A percentile compares a stretch with the other conserved stretches of the same genome.
Evolutionary conservation across 2,329 filamentous ascomycete species (phyloP).

Genomic region (Shiraia sp.): DNA sequence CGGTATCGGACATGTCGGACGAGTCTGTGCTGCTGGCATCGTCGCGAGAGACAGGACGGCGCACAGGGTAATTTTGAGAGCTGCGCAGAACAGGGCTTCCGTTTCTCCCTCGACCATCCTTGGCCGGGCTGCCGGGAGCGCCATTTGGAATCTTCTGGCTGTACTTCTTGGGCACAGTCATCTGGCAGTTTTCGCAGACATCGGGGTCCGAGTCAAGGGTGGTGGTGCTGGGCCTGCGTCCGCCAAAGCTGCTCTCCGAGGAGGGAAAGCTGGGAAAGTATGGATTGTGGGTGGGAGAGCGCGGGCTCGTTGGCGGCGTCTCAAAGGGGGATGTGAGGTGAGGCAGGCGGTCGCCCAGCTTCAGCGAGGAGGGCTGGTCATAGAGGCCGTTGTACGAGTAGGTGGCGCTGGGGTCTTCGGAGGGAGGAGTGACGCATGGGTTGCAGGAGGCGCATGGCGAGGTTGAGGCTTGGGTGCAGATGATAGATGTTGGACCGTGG

Average conservation of each 20-base stretch:
- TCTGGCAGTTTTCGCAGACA: slow-evolving; percentile 61
- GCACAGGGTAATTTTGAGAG: slow-evolving; percentile 57
- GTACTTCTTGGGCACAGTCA: slow-evolving; percentile 58
- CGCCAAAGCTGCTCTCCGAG: slow-evolving; percentile 35
- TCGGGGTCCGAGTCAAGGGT: slow-evolving; percentile 53
- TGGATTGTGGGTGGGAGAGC: slow-evolving; percentile 50
- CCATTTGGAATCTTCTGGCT: slow-evolving; percentile 58
- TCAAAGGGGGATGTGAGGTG: slow-evolving; percentile 44
- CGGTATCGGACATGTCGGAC: slow-evolving; percentile 43
- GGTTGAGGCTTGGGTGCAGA: slow-evolving; percentile 63
- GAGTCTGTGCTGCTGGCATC: slow-evolving; percentile 41
- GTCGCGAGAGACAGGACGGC: slow-evolving; percentile 40
- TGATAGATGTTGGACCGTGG: slow-evolving; percentile 65
- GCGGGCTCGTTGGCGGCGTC: slow-evolving; percentile 47
- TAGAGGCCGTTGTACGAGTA: slow-evolving; percentile 41
- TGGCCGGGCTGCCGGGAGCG: slow-evolving; percentile 55
- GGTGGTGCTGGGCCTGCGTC: slow-evolving; percentile 40
- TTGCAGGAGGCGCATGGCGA: slow-evolving; percentile 59
- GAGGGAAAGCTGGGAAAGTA: slow-evolving; percentile 52
- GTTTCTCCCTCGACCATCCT: slow-evolving; percentile 54
- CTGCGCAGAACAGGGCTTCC: slow-evolving; percentile 61
- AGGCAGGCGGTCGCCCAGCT: slow-evolving; percentile 37
- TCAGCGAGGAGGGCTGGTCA: slow-evolving; percentile 36
- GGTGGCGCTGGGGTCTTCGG: slow-evolving; percentile 40
- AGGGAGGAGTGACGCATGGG: slow-evolving; percentile 49